Conservation (phyloP, 305 asterid species). For the Fraxinus velutina region DNA sequence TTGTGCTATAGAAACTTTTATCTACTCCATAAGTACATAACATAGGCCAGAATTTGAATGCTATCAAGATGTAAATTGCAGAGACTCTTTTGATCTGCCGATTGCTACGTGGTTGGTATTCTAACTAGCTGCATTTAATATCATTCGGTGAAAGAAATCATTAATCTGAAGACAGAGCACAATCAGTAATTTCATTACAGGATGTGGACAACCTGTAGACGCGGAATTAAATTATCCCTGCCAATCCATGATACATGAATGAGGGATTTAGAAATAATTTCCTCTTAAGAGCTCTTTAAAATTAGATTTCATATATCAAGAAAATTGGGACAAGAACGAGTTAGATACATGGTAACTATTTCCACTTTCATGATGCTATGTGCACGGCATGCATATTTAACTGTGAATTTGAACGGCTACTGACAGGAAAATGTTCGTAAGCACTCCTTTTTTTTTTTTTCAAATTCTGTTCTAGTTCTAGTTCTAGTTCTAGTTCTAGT, state of each 20-base stretch:
- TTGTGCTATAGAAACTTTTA: neutral
- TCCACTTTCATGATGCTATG: neutral
- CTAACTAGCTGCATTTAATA: neutral
- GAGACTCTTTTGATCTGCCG: neutral
- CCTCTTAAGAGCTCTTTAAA: neutral
- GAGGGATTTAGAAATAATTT: neutral
- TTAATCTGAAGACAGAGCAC: neutral
- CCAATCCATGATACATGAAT: neutral
- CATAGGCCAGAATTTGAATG: slow-evolving; percentile 26
- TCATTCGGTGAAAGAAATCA: neutral
- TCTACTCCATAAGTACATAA: neutral
- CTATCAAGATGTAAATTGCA: neutral
- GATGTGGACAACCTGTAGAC: neutral
- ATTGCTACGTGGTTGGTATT: neutral
- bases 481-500: neutral
- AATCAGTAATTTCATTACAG: neutral
- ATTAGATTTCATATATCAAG: neutral
- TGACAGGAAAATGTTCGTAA: neutral
- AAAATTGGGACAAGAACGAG: neutral
- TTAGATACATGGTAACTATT: neutral
- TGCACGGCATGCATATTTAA: neutral
- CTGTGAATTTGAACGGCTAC: neutral
- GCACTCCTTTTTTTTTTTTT: neutral
- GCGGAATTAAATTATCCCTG: neutral
- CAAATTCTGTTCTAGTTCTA: neutral